A percentile compares a stretch with the other conserved stretches of the same genome.
Evolutionary conservation across 73 alveolate genomes (phyloP).

Genomic region (Tetrahymena thermophila): DNA sequence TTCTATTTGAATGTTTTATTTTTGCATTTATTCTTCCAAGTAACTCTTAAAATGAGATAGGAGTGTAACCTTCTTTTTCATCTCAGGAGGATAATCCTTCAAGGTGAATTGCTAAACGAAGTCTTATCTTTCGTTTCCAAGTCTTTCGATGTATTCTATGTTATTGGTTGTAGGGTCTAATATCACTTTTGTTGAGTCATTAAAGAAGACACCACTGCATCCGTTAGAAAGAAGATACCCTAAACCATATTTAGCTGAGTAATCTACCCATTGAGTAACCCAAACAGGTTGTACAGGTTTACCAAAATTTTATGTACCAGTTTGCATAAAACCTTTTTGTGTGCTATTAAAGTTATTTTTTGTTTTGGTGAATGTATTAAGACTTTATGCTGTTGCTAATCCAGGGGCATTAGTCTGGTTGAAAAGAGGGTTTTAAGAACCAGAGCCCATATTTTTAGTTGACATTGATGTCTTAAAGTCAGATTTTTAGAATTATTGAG

Average conservation of each 20-base stretch:
- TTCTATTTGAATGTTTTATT: not conserved
- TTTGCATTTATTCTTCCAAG: conserved; percentile 41
- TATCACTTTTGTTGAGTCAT: conserved; percentile 63
- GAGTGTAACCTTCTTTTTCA: conserved; percentile 43
- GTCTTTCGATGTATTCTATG: conserved; percentile 40
- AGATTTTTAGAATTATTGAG: not conserved
- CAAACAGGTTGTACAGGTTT: not conserved
- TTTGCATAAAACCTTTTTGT: not conserved
- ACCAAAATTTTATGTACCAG: not conserved
- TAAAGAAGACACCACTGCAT: conserved; percentile 58
- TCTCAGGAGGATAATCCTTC: conserved; percentile 37
- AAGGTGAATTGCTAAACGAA: conserved; percentile 7
- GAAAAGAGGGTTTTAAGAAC: not conserved
- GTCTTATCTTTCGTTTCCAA: conserved; percentile 40
- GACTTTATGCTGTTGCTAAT: not conserved
- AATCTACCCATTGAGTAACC: conserved; percentile 73
- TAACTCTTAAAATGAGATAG: conserved; percentile 46
- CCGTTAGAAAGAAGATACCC: conserved; percentile 64
- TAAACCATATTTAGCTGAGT: conserved; percentile 64
- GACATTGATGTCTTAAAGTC: not conserved
- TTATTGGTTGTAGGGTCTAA: conserved; percentile 30
- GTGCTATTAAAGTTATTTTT: not conserved
- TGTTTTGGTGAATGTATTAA: not conserved
- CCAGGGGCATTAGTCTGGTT: not conserved
- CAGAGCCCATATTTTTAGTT: not conserved